Base-by-base conservation (phyloP, 148 eudicot species). In the Rheum nobile region DNA sequence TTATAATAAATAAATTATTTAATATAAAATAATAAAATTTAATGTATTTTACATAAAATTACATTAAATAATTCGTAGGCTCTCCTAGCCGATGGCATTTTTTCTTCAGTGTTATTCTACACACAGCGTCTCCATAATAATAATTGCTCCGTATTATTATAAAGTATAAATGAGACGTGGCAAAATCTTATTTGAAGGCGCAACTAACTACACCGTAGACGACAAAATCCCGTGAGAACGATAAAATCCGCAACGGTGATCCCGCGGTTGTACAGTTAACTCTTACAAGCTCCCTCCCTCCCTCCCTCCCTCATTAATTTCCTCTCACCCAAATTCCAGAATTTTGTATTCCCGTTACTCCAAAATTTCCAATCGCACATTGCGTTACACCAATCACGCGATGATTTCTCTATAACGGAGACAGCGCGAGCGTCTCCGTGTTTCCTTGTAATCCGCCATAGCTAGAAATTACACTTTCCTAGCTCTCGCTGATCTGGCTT, bases 171-270 rank as follows among this genome's bases (percentile, higher is more conserved):
- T 4, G 68, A 63, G 8, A 63, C n/a, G 38, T 14, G 38, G 39
- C 70, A 1, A 2, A 17, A 16, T 31, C 16, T 8, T 17, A 65
- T 65, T 65, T 16, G 70, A 17, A 16, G 39, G 70, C 32, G 41
- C 70, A 65, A 65, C 70, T 65, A 65, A 65, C 70, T 16, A 32
- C 70, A 19, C 34, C 70, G 41, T 71, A 43, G 73, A 21, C 73
- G 50, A 71, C 29, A 39, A 71, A 71, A 38, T 71, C 73, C 73
- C 73, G 73, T 71, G 73, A 71, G 73, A 71, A 71, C 9, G 73
- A 71, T 71, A 71, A 71, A 71, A 38, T 43, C 73, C 73, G 22
- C 21, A 71, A 71, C 73, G 73, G 73, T 39, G 73, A 71, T 39
- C 73, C 73, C 73, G 73, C 73, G 73, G 46, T 71, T 71, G 17